These are phyloP conservation scores for Lecanicillium sp. DNA, from an alignment of 2,329 filamentous ascomycete genomes.

Conservation along the genomic window DNA sequence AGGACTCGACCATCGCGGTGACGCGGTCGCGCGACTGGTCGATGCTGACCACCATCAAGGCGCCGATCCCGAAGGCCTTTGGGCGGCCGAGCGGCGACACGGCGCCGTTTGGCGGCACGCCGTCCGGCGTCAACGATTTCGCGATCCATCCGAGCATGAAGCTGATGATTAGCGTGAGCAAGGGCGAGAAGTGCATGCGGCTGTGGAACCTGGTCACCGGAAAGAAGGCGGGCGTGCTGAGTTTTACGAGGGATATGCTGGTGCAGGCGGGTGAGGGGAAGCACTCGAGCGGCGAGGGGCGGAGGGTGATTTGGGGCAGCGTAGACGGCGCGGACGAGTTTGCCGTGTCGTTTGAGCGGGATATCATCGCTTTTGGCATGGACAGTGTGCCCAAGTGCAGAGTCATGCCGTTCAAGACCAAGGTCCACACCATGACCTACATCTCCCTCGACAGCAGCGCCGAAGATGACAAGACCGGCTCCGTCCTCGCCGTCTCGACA, in stretches of 20 bases:
- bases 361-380: slow-evolving; percentile 78
- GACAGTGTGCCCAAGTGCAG: slow-evolving; percentile 77
- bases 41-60: slow-evolving; percentile 80
- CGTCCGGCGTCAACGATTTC: slow-evolving; percentile 89
- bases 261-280: slow-evolving; percentile 69
- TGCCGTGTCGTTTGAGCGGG: slow-evolving; percentile 81
- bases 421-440: slow-evolving; percentile 79
- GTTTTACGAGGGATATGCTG: slow-evolving; percentile 70
- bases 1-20: slow-evolving; percentile 88
- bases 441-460: slow-evolving; percentile 44
- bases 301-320: slow-evolving; percentile 72
- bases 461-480: slow-evolving; percentile 23
- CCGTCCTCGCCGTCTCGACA: slow-evolving; percentile 69
- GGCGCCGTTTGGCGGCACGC: slow-evolving; percentile 70
- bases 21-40: slow-evolving; percentile 86
- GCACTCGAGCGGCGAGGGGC: slow-evolving; percentile 74
- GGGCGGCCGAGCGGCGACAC: slow-evolving; percentile 88
- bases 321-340: slow-evolving; percentile 72
- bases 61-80: slow-evolving; percentile 71
- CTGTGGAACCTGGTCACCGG: slow-evolving; percentile 96
- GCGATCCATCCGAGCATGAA: slow-evolving; percentile 95
- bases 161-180: slow-evolving; percentile 88
- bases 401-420: slow-evolving; percentile 63
- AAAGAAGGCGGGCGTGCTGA: slow-evolving; percentile 88
- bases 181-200: slow-evolving; percentile 84